Evolutionary conservation across 306 rosid species (phyloP), one percentile per base, ranked within the genome.

Genomic region (Lathyrus oleraceus): DNA sequence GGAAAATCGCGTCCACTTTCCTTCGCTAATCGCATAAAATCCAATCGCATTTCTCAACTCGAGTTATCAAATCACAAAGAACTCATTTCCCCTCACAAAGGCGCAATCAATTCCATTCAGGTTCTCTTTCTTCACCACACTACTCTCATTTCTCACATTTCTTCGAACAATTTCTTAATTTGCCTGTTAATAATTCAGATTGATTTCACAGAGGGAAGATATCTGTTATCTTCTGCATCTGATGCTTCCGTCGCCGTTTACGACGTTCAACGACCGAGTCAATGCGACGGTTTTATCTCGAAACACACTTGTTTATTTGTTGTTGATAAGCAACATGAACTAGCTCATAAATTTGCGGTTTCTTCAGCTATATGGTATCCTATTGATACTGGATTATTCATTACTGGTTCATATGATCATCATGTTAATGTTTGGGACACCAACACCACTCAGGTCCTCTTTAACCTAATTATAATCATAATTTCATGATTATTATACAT

Each of bases 281-380:
- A 78, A 30, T 76, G 48, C 1, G 84, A 78, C 44, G 90, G 89
- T 2, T 53, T 61, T 4, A 69, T 94, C 38, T 79, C 84, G 2
- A 88, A 83, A 76, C 92, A 94, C 79, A 81, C 75, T 53, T 78
- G 76, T 63, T 12, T 90, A 14, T 76, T 88, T 71, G 64, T 70
- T 49, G 78, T 91, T 59, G 97, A 87, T 73, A 91, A 91, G 86
- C 88, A 86, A 20, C 97, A 88, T 62, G 79, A 81, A 39, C 30
- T 43, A 3, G 92, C 84, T 19, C 99, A 94, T 60, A 88, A 88
- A 72, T 87, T 84, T 72, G 87, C 95, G 7, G 83, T 94, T 5
- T 90, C 99, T 30, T 78, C 97, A 0, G 99, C 99, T 68, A 70
- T 91, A 14, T 94, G 99, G 99, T 94, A 94, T 74, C 99, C 99